Evolutionary conservation across 2,329 filamentous ascomycete species (phyloP).

Genomic region (Fusarium tanahbumbuense): DNA sequence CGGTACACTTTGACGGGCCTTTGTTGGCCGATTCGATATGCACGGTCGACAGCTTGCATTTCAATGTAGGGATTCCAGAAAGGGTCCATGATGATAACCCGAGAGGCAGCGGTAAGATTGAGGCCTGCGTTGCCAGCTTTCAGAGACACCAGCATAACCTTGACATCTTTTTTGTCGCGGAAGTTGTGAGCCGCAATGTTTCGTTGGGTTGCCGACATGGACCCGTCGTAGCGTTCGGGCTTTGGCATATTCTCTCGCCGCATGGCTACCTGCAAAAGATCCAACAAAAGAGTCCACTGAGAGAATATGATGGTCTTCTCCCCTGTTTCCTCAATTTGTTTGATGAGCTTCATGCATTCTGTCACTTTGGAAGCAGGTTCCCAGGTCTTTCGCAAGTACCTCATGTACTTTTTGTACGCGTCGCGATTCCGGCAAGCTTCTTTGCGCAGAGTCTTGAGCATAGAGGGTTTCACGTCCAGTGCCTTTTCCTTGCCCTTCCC

Average conservation of each 20-base stretch:
- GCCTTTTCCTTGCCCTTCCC: constrained; percentile 57
- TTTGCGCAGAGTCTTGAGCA: constrained; percentile 74
- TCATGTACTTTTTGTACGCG: constrained; percentile 76
- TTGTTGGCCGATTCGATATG: constrained; percentile 86
- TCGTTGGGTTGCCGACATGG: constrained; percentile 76
- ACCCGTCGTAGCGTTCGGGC: constrained; percentile 82
- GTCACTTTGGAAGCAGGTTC: constrained; percentile 85
- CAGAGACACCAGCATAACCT: constrained; percentile 84
- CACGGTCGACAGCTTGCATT: constrained; percentile 90
- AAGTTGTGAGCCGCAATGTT: constrained; percentile 76
- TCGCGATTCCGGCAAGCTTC: constrained; percentile 72
- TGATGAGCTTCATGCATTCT: constrained; percentile 78
- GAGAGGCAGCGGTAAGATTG: constrained; percentile 84
- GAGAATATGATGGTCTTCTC: constrained; percentile 82
- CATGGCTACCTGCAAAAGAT: constrained; percentile 78
- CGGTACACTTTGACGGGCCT: constrained; percentile 82
- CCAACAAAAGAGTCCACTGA: constrained; percentile 81
- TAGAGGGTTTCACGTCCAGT: constrained; percentile 60
- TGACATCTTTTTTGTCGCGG: constrained; percentile 71
- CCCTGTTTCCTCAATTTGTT: constrained; percentile 69
- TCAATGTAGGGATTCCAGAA: constrained; percentile 97
- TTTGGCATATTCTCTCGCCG: constrained; percentile 71
- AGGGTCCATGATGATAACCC: constrained; percentile 90
- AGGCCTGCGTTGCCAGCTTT: constrained; percentile 86
- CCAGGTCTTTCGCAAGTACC: constrained; percentile 75